Base-by-base conservation (phyloP, 1,139 yeast species). In the Geotrichum bryndzae region DNA sequence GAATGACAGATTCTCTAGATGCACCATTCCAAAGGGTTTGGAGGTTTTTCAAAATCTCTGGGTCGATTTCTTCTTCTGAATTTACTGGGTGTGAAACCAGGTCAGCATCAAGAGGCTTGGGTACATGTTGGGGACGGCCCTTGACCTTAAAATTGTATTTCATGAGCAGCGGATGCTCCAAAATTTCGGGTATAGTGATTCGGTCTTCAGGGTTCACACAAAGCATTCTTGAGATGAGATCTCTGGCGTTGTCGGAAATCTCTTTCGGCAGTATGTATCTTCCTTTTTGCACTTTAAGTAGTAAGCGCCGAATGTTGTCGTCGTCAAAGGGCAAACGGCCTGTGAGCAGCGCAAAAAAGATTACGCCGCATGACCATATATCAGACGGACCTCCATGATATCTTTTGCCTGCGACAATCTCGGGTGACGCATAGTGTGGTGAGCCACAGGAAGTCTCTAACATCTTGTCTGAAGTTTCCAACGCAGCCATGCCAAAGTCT, bases 401-500 rank as follows among this genome's bases (percentile, higher is more conserved):
- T 64, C 85, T 89, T 66, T 87, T 84, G 56, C 99, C 99, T 13
- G 96, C 90, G 2, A 94, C 97, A 67, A 94, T 94, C 74, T 94
- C 99, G 0, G 99, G 99, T 15, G 97, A 89, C 1, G 98, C 99
- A 75, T 94, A 94, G 76, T 94, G 99, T 23, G 99, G 99, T 25
- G 97, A 90, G 1, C 99, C 99, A 76, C 99, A 94, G 38, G 96
- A 87, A 1, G 99, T 94, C 73, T 94, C 97, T 62, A 95, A 80
- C 70, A 94, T 77, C 69, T 88, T 84, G 68, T 87, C 96, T 62
- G 84, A 83, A 48, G 95, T 87, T 74, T 94, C 98, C 58, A 94
- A 78, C 1, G 99, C 98, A n/a, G 99, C 99, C 99, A 94, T 95
- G 51, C 99, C 99, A 74, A 94, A 94, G 76, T 94, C 99, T 15